A percentile compares a stretch with the other conserved stretches of the same genome.
Conservation (phyloP, 2,329 filamentous ascomycete genomes). For the Phoma sp. region DNA sequence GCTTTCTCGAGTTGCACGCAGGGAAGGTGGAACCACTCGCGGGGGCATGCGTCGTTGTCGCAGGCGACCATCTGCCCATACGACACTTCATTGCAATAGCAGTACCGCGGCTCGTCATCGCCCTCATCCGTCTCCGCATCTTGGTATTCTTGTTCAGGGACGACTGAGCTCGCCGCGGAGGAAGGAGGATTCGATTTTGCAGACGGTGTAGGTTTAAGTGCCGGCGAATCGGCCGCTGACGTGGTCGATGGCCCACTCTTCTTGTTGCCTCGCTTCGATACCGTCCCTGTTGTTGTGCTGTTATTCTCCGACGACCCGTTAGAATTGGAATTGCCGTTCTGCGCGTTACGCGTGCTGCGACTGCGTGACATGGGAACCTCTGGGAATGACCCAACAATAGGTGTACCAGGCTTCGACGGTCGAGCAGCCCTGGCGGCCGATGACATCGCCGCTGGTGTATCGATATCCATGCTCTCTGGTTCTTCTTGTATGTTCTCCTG, state of each 20-base stretch:
- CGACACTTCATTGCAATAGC: slow-evolving; percentile 69
- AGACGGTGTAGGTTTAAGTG: slow-evolving; percentile 30
- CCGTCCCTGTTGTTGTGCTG: slow-evolving; percentile 41
- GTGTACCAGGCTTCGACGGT: slow-evolving; percentile 58
- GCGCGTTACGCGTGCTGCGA: slow-evolving; percentile 52
- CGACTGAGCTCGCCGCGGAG: slow-evolving; percentile 42
- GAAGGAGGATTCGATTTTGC: slow-evolving; percentile 43
- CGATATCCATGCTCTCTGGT: slow-evolving; percentile 50
- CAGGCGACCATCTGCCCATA: slow-evolving; percentile 74
- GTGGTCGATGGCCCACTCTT: slow-evolving; percentile 36
- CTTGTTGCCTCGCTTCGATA: slow-evolving; percentile 49
- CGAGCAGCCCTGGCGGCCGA: slow-evolving; percentile 49
- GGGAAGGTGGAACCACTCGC: slow-evolving; percentile 73
- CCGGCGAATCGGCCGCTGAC: slow-evolving; percentile 39
- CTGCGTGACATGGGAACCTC: slow-evolving; percentile 52
- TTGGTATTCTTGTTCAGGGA: slow-evolving; percentile 44
- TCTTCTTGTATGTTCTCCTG: slow-evolving; percentile 50
- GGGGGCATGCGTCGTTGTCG: slow-evolving; percentile 69
- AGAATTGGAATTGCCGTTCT: slow-evolving; percentile 45
- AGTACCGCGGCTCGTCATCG: slow-evolving; percentile 65
- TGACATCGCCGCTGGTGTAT: slow-evolving; percentile 38
- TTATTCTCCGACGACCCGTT: slow-evolving; percentile 52
- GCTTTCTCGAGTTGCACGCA: slow-evolving; percentile 69
- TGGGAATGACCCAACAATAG: slow-evolving; percentile 53
- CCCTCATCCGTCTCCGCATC: slow-evolving; percentile 49